A percentile compares a stretch with the other conserved stretches of the same genome.
These are phyloP conservation scores for Eragrostis tef DNA, from an alignment of 202 grass and related monocot genomes.

Conservation along the genomic window DNA sequence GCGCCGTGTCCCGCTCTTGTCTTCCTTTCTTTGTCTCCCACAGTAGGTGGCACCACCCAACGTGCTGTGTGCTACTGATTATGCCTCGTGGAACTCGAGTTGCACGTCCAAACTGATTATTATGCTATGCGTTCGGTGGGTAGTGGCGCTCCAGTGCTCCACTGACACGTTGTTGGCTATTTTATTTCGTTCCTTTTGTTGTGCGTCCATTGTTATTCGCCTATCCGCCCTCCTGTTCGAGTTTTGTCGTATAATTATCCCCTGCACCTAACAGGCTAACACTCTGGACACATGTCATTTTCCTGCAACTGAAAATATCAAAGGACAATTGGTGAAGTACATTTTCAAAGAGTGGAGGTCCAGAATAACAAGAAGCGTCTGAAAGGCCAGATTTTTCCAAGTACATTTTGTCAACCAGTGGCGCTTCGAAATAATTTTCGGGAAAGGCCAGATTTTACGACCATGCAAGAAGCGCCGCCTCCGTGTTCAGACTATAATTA, in stretches of 20 bases:
- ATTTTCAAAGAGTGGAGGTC: neutral
- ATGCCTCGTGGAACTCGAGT: neutral
- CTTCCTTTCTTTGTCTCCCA: neutral
- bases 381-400: too few species aligned
- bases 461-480: too few species aligned
- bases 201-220: too few species aligned
- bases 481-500: too few species aligned
- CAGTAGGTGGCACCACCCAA: neutral
- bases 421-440: too few species aligned
- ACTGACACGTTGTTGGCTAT: too few species aligned
- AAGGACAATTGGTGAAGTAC: neutral
- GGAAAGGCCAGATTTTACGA: too few species aligned
- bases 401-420: too few species aligned
- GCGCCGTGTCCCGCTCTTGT: too few species aligned
- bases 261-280: neutral
- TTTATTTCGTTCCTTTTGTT: too few species aligned
- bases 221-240: neutral
- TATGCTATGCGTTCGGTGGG: neutral
- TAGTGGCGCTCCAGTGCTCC: too few species aligned
- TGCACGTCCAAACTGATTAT: neutral
- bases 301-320: neutral
- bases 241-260: neutral
- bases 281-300: neutral
- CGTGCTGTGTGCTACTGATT: neutral
- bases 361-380: too few species aligned